Base-by-base conservation (phyloP, 2,329 filamentous ascomycete species). In the Calonectria pseudoturangicola region DNA sequence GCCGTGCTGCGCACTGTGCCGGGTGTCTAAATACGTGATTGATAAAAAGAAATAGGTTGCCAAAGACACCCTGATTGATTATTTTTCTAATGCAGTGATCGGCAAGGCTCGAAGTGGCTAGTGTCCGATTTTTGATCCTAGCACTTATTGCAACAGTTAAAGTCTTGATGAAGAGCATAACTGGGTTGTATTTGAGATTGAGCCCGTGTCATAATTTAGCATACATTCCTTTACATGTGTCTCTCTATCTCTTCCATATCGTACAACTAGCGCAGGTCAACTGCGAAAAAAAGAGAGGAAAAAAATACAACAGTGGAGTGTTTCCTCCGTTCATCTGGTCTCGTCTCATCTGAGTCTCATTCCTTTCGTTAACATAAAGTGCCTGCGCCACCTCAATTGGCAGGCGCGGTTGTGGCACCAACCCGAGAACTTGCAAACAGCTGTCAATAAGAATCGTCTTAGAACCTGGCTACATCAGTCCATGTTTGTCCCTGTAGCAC, bases 401-500 rank as follows among this genome's bases (percentile, higher is more conserved):
- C 33, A 36, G 33, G 33, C 12, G 33, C 33, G 3, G 33, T 12
- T 36, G 16, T 13, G 50, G 28, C 28, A 18, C 15, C 28, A 28
- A 54, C n/a, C 28, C 41, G 4, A 39, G 10, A 15, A 41, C 33
- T 12, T 41, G 30, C 33, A 27, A 18, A 25, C 16, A 27, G 39
- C 45, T 54, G 33, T 51, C 8, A n/a, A 27, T 64, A 18, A 47
- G n/a, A 45, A 41, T 36, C 30, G 21, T 27, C 43, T 73, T 68
- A 82, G 65, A 80, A 81, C 41, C 73, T 79, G 18, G 80, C 81
- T 62, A 85, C 71, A 69, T 85, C 83, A n/a, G 78, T 71, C 87
- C 86, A 89, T 30, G 71, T 78, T 74, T 82, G 84, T 33, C 74
- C 81, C 76, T 84, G 84, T 48, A 87, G 74, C 18, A 84, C 81